These are phyloP conservation scores for Camelina neglecta DNA, from an alignment of 345 rosid genomes.

Conservation along the genomic window DNA sequence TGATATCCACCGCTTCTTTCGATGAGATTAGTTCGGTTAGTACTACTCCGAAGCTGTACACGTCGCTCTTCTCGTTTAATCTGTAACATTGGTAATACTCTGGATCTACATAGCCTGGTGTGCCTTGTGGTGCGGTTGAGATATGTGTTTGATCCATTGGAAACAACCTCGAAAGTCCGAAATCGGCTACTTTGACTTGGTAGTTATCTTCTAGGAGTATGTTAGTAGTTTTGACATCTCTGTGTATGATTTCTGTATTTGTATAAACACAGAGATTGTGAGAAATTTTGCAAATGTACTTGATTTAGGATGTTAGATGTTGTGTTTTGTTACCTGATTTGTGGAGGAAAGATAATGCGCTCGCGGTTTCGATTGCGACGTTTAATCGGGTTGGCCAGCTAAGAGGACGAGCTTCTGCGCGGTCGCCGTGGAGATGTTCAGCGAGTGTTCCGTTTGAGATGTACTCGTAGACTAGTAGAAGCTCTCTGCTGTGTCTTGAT, in stretches of 20 bases:
- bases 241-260: conserved; percentile 59
- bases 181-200: conserved; percentile 90
- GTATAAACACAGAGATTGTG: neutral
- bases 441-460: conserved; percentile 91
- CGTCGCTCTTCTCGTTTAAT: conserved; percentile 85
- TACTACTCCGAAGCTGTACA: conserved; percentile 92
- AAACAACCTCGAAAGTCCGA: conserved; percentile 83
- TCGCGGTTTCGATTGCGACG: conserved; percentile 84
- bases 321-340: conserved; percentile 37
- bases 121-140: conserved; percentile 95
- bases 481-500: conserved; percentile 76
- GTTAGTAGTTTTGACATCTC: conserved; percentile 88
- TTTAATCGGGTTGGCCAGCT: conserved; percentile 74
- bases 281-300: neutral
- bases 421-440: conserved; percentile 78
- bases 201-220: conserved; percentile 68
- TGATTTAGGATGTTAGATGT: neutral
- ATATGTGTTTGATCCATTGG: conserved; percentile 78
- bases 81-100: conserved; percentile 81
- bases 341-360: conserved; percentile 73
- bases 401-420: conserved; percentile 51
- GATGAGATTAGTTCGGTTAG: conserved; percentile 73
- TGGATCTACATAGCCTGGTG: conserved; percentile 94
- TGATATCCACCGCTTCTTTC: conserved; percentile 70
- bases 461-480: conserved; percentile 82